Percentiles rank a stretch among this genome's conserved stretches.
phyloP scores from a whole-genome alignment of 371 early-diverging fungal genomes.

The Circinella minor region DNA sequence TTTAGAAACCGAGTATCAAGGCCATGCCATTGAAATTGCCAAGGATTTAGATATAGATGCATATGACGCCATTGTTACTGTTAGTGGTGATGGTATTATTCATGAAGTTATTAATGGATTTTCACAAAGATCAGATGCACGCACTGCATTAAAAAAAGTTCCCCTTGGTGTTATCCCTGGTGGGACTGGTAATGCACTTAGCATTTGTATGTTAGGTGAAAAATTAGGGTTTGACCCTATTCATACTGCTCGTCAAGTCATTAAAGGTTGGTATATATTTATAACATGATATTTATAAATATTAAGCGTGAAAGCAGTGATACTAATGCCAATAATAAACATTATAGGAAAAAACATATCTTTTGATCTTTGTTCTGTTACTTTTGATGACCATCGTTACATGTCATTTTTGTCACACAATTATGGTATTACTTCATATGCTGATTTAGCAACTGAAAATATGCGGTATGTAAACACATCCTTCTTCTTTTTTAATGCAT shows the following conservation, averaged over 20 bases:
- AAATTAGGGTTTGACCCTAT: constrained; percentile 52
- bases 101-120: constrained; percentile 84
- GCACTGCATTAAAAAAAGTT: constrained; percentile 51
- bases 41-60: constrained; percentile 53
- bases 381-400: constrained; percentile 52
- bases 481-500: not conserved
- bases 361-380: constrained; percentile 65
- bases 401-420: constrained; percentile 68
- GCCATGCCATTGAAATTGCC: constrained; percentile 73
- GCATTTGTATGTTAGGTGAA: constrained; percentile 60
- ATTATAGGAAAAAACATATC: constrained; percentile 45
- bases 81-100: constrained; percentile 83
- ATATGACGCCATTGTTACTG: constrained; percentile 67
- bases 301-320: not conserved
- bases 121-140: constrained; percentile 67
- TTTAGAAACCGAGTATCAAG: constrained; percentile 64
- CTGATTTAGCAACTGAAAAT: constrained; percentile 65
- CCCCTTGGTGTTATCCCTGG: constrained; percentile 72
- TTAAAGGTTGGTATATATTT: constrained; percentile 50
- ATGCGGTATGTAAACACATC: constrained; percentile 37
- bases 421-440: constrained; percentile 68
- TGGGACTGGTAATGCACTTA: constrained; percentile 66
- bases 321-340: not conserved
- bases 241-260: constrained; percentile 55
- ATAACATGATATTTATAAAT: not conserved